These are phyloP conservation scores for Blastobotrys ciferrii DNA, from an alignment of 1,139 yeast genomes.

Conservation along the genomic window DNA sequence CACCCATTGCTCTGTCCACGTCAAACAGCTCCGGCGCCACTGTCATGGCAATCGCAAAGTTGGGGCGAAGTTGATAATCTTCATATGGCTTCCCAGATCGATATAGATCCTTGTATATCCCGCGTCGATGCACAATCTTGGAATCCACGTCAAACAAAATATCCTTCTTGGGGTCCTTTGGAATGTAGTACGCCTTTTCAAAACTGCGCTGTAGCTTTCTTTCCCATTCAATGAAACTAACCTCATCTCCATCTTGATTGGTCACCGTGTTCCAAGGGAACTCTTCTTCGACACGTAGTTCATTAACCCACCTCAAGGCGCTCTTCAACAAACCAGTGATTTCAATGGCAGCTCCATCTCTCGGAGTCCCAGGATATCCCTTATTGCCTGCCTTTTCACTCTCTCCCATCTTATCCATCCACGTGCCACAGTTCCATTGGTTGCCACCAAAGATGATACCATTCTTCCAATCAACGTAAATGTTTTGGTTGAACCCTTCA, in stretches of 20 bases:
- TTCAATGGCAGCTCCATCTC: conserved; percentile 96
- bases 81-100: conserved; percentile 82
- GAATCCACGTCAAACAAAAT: conserved; percentile 58
- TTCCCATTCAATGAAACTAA: conserved; percentile 69
- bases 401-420: conserved; percentile 99
- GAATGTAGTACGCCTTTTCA: conserved; percentile 76
- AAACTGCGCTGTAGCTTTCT: conserved; percentile 63
- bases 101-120: conserved; percentile 87
- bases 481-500: conserved; percentile 84
- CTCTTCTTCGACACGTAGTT: conserved; percentile 50
- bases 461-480: conserved; percentile 81
- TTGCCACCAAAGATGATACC: conserved; percentile 92
- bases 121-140: conserved; percentile 75
- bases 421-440: conserved; percentile 91
- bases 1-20: conserved; percentile 55
- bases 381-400: conserved; percentile 76
- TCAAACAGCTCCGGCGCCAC: conserved; percentile 92
- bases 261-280: conserved; percentile 47
- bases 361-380: conserved; percentile 94
- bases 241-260: conserved; percentile 54
- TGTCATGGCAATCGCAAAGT: conserved; percentile 86
- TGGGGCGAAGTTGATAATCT: conserved; percentile 90
- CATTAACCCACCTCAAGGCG: conserved; percentile 72
- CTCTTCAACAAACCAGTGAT: conserved; percentile 87
- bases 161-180: conserved; percentile 61